Evolutionary conservation across 2,329 filamentous ascomycete genomes (phyloP), one percentile per base, ranked within the genome.

Genomic region (Microascus cirrosus): DNA sequence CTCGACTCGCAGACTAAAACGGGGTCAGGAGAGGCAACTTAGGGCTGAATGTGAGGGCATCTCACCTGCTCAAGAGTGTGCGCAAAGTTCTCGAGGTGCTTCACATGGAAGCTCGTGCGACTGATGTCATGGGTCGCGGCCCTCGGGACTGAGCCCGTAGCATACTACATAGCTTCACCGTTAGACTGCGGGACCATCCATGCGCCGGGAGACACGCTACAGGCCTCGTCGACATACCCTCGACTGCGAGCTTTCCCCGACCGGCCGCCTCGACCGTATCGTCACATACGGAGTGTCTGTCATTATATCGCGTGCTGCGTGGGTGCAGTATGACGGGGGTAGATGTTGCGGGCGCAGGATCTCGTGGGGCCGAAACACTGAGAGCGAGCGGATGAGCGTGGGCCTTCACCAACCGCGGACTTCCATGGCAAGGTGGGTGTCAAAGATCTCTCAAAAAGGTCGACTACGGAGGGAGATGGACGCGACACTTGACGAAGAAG

Each of bases 101-200:
- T 82, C 56, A 83, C 74, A 66, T 83, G 80, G 61, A 79, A 82
- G 69, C 71, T 81, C 3, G 81, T 78, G 50, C 80, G 77, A 63
- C 79, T 80, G 53, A 76, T 79, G 64, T 83, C 80, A 64, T 83
- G 80, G 15, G 80, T 83, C 22, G 79, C 69, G 51, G 70, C 71
- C 62, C 68, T 69, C 63, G 70, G 67, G 62, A 57, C 60, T 50
- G 59, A 59, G 55, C 60, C 42, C 35, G 42, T 56, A 5, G 54
- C 54, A 24, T 22, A 24, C 45, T 48, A 12, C 25, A 48, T 20
- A 45, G 22, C 54, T n/a, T 36, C n/a, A 35, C 25, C 24, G n/a
- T 57, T 57, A 57, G 55, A 57, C n/a, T 53, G 8, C 12, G 39
- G 2, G 39, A 18, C 36, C 39, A 45, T 2, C 39, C 15, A n/a